These are phyloP conservation scores for Ligustrum vulgare DNA, from an alignment of 257 asterid species.

Conservation along the genomic window DNA sequence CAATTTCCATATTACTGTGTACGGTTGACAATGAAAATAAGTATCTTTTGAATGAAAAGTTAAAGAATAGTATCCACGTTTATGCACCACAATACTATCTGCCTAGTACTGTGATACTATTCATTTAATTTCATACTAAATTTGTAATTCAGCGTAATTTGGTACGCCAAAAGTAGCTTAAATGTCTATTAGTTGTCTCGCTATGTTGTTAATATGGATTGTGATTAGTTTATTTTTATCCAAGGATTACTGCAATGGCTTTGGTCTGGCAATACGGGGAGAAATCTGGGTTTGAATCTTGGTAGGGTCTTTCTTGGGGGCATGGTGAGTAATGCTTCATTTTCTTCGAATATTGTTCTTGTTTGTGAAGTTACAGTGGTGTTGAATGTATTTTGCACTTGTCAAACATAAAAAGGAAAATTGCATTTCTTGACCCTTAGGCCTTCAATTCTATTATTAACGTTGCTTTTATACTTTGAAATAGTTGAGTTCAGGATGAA, in stretches of 20 bases:
- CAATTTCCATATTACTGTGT: too few species aligned
- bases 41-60: too few species aligned
- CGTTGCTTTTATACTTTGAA: constrained; percentile 8
- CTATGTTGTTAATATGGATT: background rate
- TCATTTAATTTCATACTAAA: too few species aligned
- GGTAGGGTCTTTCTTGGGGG: constrained; percentile 99
- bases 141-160: too few species aligned
- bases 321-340: constrained; percentile 58
- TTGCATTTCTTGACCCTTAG: background rate
- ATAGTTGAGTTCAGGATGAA: background rate
- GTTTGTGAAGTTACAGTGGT: background rate
- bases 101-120: background rate
- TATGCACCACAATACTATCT: too few species aligned
- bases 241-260: constrained; percentile 89
- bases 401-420: background rate
- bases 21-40: too few species aligned
- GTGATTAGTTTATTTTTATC: background rate
- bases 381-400: background rate
- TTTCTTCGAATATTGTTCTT: background rate
- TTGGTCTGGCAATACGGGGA: constrained; percentile 97
- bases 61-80: too few species aligned
- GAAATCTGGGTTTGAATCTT: constrained; percentile 77
- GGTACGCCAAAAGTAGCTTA: background rate
- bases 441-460: background rate
- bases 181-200: background rate